Evolutionary conservation across 371 early-diverging fungal genomes (phyloP).

Genomic region (Rhizopus arrhizus): DNA sequence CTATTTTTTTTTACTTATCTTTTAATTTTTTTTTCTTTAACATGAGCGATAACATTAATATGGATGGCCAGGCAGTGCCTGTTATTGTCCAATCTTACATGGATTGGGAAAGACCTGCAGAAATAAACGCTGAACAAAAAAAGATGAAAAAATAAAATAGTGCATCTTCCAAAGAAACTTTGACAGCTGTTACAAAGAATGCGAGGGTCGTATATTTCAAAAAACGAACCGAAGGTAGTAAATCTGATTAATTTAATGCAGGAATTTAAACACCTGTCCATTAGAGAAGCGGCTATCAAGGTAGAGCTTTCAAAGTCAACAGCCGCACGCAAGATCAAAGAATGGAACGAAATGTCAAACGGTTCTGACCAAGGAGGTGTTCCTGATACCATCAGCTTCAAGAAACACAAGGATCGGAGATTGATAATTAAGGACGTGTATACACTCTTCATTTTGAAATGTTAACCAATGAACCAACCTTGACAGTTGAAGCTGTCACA

Average conservation of each 20-base stretch:
- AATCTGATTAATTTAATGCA: conserved; percentile 14
- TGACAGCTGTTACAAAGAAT: not conserved
- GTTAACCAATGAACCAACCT: conserved; percentile 9
- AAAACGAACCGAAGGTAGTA: conserved; percentile 10
- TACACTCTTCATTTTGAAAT: conserved; percentile 11
- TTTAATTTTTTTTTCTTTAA: no score
- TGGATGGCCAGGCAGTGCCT: not conserved
- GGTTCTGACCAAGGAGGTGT: conserved; percentile 3
- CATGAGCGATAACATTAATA: not conserved
- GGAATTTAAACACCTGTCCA: conserved; percentile 13
- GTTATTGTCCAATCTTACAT: conserved; percentile 8
- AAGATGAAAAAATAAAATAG: conserved; percentile 1
- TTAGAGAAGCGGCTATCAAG: conserved; percentile 9
- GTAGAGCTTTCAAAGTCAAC: conserved; percentile 12
- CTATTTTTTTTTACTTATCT: not conserved
- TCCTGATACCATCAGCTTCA: conserved; percentile 1
- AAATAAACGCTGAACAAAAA: conserved; percentile 1
- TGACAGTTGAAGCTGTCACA: conserved; percentile 19
- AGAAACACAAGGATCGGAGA: conserved; percentile 3
- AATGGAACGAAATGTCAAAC: conserved; percentile 11
- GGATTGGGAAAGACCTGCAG: conserved; percentile 8
- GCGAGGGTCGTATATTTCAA: conserved; percentile 2
- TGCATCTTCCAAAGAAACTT: conserved; percentile 3
- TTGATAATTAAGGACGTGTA: conserved; percentile 5
- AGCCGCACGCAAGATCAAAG: conserved; percentile 11